phyloP scores from a whole-genome alignment of 345 rosid genomes.

The Draba incana region DNA sequence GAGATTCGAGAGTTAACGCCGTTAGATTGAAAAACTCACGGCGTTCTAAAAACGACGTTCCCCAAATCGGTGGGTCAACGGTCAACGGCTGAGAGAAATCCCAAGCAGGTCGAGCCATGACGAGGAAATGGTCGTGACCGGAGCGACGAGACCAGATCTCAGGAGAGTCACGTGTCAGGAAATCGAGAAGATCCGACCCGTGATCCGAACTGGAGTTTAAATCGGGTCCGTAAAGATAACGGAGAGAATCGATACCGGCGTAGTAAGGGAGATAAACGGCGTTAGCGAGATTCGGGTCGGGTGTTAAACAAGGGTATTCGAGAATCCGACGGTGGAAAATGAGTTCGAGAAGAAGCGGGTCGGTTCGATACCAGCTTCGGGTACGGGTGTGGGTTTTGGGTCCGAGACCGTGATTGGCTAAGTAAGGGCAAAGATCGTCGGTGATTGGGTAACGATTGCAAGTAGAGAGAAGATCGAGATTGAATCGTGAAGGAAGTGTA shows the following conservation, averaged over 20 bases:
- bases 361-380: conserved; percentile 88
- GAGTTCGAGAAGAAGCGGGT: conserved; percentile 75
- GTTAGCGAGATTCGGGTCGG: conserved; percentile 68
- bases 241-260: conserved; percentile 72
- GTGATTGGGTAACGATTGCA: conserved; percentile 70
- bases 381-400: conserved; percentile 78
- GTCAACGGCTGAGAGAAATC: conserved; percentile 80
- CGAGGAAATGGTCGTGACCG: conserved; percentile 83
- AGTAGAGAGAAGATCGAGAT: conserved; percentile 79
- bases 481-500: conserved; percentile 72
- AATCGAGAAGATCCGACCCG: conserved; percentile 67
- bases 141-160: conserved; percentile 59
- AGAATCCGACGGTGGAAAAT: conserved; percentile 82
- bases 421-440: conserved; percentile 67
- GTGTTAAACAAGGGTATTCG: conserved; percentile 82
- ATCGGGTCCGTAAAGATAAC: conserved; percentile 79
- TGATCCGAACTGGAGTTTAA: conserved; percentile 67
- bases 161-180: conserved; percentile 48
- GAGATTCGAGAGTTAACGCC: conserved; percentile 64
- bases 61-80: conserved; percentile 86
- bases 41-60: conserved; percentile 85
- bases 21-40: conserved; percentile 78
- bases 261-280: conserved; percentile 86
- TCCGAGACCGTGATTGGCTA: conserved; percentile 89
- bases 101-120: conserved; percentile 96